A percentile compares a stretch with the other conserved stretches of the same genome.
phyloP scores from a whole-genome alignment of 225 moss, liverwort and hornwort genomes.

The Polytrichum formosum region DNA sequence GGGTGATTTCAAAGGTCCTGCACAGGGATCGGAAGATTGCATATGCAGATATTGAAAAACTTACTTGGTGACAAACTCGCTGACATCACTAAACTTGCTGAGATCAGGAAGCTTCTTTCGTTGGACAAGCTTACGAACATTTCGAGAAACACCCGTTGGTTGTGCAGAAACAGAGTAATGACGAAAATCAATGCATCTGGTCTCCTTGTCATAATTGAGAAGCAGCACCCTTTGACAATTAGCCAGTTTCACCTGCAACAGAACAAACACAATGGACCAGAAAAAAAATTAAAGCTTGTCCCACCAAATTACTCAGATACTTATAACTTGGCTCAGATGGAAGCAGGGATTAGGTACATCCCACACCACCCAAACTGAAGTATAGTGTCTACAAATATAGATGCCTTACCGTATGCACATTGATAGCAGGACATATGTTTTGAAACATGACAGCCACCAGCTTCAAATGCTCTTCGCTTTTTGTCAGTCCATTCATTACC shows the following conservation, averaged over 20 bases:
- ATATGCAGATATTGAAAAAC: not conserved
- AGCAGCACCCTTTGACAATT: conserved; percentile 86
- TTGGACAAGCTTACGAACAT: conserved; percentile 89
- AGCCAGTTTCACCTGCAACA: conserved; percentile 72
- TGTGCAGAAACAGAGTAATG: conserved; percentile 96
- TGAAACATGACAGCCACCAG: conserved; percentile 87
- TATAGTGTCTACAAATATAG: not conserved
- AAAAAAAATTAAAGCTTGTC: not conserved
- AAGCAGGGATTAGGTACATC: too few relatives aligned
- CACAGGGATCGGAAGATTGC: too few relatives aligned
- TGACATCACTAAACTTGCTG: conserved; percentile 79
- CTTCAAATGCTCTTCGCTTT: conserved; percentile 85
- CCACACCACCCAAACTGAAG: too few relatives aligned
- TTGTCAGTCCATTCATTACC: conserved; percentile 86
- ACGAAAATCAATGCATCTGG: conserved; percentile 92
- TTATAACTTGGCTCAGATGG: too few relatives aligned
- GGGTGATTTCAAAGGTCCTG: too few relatives aligned
- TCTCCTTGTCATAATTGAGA: conserved; percentile 83
- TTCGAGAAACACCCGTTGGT: conserved; percentile 86
- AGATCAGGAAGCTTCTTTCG: conserved; percentile 86
- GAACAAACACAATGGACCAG: not conserved
- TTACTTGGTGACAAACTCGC: conserved; percentile 91
- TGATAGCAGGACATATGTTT: conserved; percentile 92
- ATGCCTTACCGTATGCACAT: conserved; percentile 69
- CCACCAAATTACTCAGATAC: too few relatives aligned